phyloP scores from a whole-genome alignment of 495 filamentous ascomycete species.

The Daldinia caldariorum region DNA sequence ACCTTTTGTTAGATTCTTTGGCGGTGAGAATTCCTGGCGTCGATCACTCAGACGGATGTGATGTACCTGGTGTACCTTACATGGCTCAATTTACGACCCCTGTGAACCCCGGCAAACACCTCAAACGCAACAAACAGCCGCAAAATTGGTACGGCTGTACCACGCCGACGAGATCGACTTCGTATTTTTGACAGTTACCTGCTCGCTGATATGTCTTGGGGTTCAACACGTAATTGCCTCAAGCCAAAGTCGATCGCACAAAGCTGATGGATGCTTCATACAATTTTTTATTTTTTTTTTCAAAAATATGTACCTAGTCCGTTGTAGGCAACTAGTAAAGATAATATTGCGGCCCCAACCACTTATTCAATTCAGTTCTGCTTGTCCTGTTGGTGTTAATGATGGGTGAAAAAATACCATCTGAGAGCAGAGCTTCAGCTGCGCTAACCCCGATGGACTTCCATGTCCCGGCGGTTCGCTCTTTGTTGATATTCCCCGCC shows the following conservation, averaged over 20 bases:
- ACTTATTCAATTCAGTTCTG: background rate
- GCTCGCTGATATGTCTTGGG: too few species aligned
- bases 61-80: slow-evolving; percentile 29
- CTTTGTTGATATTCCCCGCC: slow-evolving; percentile 61
- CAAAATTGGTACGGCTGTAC: background rate
- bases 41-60: too few species aligned
- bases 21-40: background rate
- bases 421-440: slow-evolving; percentile 38
- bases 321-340: background rate
- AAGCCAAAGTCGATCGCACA: too few species aligned
- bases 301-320: too few species aligned
- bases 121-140: background rate
- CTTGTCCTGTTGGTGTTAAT: slow-evolving; percentile 40
- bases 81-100: slow-evolving; percentile 35
- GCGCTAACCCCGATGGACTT: slow-evolving; percentile 26
- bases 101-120: slow-evolving; percentile 4
- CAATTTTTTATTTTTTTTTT: too few species aligned
- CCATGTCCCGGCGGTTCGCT: slow-evolving; percentile 47
- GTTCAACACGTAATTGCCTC: too few species aligned
- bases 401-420: background rate
- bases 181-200: too few species aligned
- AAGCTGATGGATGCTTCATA: too few species aligned
- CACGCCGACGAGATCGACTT: background rate
- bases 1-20: background rate
- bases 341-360: background rate